Base-by-base conservation (phyloP, 768 basidiomycete genomes). In the Hortiboletus flavorubellus region DNA sequence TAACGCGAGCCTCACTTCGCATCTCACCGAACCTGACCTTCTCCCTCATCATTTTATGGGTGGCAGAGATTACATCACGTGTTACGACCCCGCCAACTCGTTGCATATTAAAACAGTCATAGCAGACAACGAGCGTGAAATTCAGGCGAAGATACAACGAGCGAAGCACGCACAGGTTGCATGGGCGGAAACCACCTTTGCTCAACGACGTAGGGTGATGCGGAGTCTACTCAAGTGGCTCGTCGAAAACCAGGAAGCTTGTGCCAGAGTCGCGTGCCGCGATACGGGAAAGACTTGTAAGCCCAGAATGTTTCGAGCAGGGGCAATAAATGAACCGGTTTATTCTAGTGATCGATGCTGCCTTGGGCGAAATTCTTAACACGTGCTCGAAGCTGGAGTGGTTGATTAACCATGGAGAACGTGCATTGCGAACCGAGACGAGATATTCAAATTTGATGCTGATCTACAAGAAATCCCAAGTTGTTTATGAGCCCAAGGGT, bases 371-470 rank as follows among this genome's bases (percentile, higher is more conserved):
- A 72, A 89, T 98, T 60, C 66, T 99, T 41, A 91, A 90, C n/a
- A 97, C 93, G 0, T 90, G 91, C 66, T 89, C 91, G 11, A 99
- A 99, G 70, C 76, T 98, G 73, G 90, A 96, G 60, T 98, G 90
- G 90, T 67, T 98, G 16, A 80, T 98, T 43, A 81, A 85, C 8
- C 83, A 95, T 58, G 97, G 94, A 39, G 93, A 97, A 68, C 72
- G 77, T 23, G 84, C 80, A 39, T 74, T 99, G 34, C 76, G 75
- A 58, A 91, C 93, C 0, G 86, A 93, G 62, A 80, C 78, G 11
- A 78, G 97, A 60, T 76, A 77, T 37, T 77, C 78, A 33, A 87
- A 86, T 64, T 71, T 87, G 40, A 76, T 91, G 70, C 73, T 92
- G 58, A 78, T 73, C 41, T 90, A 93, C 75, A 94, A 93, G 73